Evolutionary conservation across 2,329 filamentous ascomycete species (phyloP), one percentile per base, ranked within the genome.

Genomic region (Akanthomyces dipterigenus): DNA sequence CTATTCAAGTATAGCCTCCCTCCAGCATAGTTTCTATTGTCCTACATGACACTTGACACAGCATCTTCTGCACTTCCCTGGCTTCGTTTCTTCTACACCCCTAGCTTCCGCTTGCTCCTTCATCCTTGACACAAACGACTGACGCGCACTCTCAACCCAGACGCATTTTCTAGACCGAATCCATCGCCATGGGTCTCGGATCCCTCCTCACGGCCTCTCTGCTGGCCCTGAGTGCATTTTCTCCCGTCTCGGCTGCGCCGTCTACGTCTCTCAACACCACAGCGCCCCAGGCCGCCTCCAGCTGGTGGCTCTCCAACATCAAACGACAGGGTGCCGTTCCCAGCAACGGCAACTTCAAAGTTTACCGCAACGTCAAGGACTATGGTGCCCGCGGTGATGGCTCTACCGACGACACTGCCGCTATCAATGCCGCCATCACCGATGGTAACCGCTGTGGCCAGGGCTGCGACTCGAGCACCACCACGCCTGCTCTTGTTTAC

Each of bases 401-500:
- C 60, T 74, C 77, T 0, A 89, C 88, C 28, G 93, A 98, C 72
- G 93, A 97, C 71, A 96, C 93, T 0, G 87, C 76, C 1, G 91
- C 93, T 61, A 96, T 98, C 82, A 97, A 96, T 77, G 74, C 78
- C 45, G 92, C 92, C 65, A 89, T 97, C 69, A 80, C 84, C 5
- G 83, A 85, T n/a, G 91, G 91, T 31, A 80, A 82, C 68, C 89
- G 93, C 48, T 98, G 93, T 71, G 91, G 90, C 43, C 72, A 84
- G 65, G 85, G 86, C 64, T 98, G 93, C 71, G 89, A 95, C 71
- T 96, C 91, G 1, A 85, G 84, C 36, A 98, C 93, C 3, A 83
- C 84, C n/a, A 85, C 86, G 1, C 93, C 93, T 0, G 93, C 91
- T 28, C 78, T 98, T 16, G 86, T 98, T 58, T 98, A 96, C 79